A percentile compares a stretch with the other conserved stretches of the same genome.
Conservation (phyloP, 768 basidiomycete species). For the Kwoniella europaea region DNA sequence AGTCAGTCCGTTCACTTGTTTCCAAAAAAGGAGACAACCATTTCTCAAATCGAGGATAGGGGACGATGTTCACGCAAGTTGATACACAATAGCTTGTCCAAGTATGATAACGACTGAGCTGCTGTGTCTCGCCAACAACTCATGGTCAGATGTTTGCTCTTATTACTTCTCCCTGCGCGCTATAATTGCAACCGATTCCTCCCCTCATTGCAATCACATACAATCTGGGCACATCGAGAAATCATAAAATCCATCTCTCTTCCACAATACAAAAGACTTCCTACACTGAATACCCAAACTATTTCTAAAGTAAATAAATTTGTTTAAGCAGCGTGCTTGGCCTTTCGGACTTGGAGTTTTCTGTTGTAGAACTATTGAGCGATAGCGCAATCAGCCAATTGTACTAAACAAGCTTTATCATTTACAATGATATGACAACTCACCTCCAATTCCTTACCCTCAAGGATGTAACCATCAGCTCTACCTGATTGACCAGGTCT, state of each 20-base stretch:
- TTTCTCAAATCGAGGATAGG: no score
- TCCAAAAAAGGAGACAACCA: no score
- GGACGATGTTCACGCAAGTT: no score
- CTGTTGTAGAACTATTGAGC: slow-evolving; percentile 81
- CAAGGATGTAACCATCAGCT: slow-evolving; percentile 94
- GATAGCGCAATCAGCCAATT: slow-evolving; percentile 20
- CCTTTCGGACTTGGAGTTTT: slow-evolving; percentile 90
- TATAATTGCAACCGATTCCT: not conserved
- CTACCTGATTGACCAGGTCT: slow-evolving; percentile 97
- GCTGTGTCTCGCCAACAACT: no score
- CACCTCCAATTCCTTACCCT: slow-evolving; percentile 98
- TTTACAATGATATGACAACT: slow-evolving; percentile 35
- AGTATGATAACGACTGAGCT: no score
- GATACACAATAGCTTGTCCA: no score
- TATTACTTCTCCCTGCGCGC: not conserved
- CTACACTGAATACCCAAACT: slow-evolving; percentile 12
- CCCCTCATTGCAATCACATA: not conserved
- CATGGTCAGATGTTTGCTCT: no score
- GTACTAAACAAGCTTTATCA: not conserved
- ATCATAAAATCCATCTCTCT: slow-evolving; percentile 9
- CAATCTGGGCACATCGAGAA: not conserved
- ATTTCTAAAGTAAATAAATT: not conserved
- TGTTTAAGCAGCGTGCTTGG: slow-evolving; percentile 75
- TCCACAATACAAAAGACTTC: slow-evolving; percentile 6
- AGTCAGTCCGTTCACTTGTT: no score